Conservation (phyloP, 2,329 filamentous ascomycete species). For the Colletotrichum magnum region DNA sequence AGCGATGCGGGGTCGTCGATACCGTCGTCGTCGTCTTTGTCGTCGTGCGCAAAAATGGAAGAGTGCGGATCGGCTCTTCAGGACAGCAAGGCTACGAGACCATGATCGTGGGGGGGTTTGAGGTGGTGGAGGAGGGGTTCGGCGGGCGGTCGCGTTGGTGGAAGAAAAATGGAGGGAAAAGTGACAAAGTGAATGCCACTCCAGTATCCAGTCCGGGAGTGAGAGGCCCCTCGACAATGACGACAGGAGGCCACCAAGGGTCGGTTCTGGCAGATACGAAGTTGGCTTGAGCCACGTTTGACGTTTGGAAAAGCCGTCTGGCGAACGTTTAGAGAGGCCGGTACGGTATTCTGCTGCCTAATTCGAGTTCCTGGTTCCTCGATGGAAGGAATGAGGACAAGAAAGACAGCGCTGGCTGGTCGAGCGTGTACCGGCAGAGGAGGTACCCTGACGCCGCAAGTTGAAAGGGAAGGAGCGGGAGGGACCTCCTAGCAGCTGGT, state of each 20-base stretch:
- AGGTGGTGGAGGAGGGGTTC: conserved; percentile 37
- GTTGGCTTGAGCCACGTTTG: conserved; percentile 34
- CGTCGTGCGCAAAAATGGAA: conserved; percentile 24
- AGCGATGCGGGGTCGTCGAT: background rate
- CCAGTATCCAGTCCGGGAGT: conserved; percentile 20
- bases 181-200: conserved; percentile 21
- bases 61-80: conserved; percentile 32
- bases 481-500: conserved; percentile 9
- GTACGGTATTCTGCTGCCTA: conserved; percentile 38
- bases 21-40: conserved; percentile 12
- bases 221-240: conserved; percentile 26
- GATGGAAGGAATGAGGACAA: conserved; percentile 35
- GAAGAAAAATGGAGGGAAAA: conserved; percentile 36
- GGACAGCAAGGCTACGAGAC: conserved; percentile 38
- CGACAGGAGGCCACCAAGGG: conserved; percentile 19
- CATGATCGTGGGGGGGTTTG: conserved; percentile 36
- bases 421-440: conserved; percentile 12
- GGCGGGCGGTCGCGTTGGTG: conserved; percentile 28
- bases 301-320: conserved; percentile 18
- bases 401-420: conserved; percentile 29
- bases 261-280: conserved; percentile 15
- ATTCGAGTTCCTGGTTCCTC: conserved; percentile 25
- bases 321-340: background rate
- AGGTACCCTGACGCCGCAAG: conserved; percentile 21
- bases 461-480: conserved; percentile 13